These are phyloP conservation scores for Flaveria linearis DNA, from an alignment of 129 eudicot genomes.

Conservation along the genomic window DNA sequence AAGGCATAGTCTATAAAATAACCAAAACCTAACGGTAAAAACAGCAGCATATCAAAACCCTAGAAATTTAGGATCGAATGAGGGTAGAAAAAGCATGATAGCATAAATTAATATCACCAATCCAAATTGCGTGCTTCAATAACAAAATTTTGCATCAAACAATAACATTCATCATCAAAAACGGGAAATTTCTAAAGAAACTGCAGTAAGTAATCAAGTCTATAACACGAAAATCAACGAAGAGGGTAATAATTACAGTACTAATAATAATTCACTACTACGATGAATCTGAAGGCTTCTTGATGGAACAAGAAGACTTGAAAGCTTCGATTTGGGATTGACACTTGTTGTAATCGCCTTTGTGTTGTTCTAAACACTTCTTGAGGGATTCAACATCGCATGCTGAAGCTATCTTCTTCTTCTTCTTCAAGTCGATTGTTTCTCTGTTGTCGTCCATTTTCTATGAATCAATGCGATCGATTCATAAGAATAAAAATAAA, in stretches of 20 bases:
- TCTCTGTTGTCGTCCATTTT: constrained; percentile 30
- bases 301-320: constrained; percentile 57
- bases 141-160: constrained; percentile 14
- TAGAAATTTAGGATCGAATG: constrained; percentile 18
- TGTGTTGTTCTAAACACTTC: constrained; percentile 66
- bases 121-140: not conserved
- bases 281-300: constrained; percentile 35
- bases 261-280: not conserved
- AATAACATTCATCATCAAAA: not conserved
- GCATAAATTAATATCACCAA: not conserved
- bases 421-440: constrained; percentile 15
- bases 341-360: constrained; percentile 67
- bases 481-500: no score
- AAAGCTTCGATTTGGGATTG: constrained; percentile 72
- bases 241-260: not conserved
- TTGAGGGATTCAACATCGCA: constrained; percentile 76
- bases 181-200: not conserved
- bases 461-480: not conserved
- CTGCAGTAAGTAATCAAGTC: not conserved
- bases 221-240: not conserved
- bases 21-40: not conserved
- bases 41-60: constrained; percentile 31
- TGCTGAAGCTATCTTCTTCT: constrained; percentile 39
- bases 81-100: not conserved
- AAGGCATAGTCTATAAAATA: not conserved